Conservation (phyloP, 1,284 basidiomycete genomes). For the Mycena sp. region DNA sequence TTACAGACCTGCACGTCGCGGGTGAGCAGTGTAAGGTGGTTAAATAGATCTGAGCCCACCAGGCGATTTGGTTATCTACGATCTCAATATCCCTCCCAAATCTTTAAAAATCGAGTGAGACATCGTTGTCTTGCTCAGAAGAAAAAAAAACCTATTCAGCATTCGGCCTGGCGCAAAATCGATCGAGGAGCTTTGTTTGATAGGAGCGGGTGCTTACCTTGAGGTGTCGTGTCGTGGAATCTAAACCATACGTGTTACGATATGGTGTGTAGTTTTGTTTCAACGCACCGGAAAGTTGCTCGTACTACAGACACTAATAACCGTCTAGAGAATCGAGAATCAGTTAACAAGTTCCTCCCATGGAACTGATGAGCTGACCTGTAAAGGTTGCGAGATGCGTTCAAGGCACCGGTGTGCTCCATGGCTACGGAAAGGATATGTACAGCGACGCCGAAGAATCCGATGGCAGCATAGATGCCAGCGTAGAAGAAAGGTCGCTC, state of each 20-base stretch:
- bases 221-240: constrained; percentile 52
- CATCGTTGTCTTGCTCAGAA: neutral
- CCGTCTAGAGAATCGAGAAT: constrained; percentile 10
- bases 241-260: neutral
- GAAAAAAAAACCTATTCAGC: constrained; percentile 19
- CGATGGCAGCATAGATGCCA: constrained; percentile 25
- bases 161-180: constrained; percentile 33
- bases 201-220: neutral
- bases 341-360: neutral
- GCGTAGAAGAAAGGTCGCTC: constrained; percentile 26
- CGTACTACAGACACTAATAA: constrained; percentile 19
- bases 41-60: constrained; percentile 24
- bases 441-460: constrained; percentile 14
- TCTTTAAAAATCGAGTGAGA: neutral
- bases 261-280: neutral
- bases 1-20: constrained; percentile 57
- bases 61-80: constrained; percentile 76
- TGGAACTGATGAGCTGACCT: neutral
- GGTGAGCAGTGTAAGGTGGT: neutral
- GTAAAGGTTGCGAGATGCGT: constrained; percentile 16
- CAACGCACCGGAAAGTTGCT: constrained; percentile 26
- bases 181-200: neutral
- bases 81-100: constrained; percentile 72
- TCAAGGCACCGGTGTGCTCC: constrained; percentile 23
- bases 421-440: constrained; percentile 6